phyloP scores from a whole-genome alignment of 768 basidiomycete genomes.

The Favolaschia claudopus region DNA sequence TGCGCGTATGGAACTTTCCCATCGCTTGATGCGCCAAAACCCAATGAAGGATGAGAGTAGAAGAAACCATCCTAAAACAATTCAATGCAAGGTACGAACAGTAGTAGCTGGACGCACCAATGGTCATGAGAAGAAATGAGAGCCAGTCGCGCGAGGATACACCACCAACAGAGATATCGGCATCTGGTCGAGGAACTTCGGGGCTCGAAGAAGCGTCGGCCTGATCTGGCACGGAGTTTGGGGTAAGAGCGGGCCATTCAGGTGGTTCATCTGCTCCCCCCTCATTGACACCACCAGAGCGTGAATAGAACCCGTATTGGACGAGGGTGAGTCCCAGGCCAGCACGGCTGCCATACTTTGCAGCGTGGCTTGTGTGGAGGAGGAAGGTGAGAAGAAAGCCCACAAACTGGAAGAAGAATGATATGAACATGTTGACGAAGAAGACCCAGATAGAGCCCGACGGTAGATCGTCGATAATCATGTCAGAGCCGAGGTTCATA shows the following conservation, averaged over 20 bases:
- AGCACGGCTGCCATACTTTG: slow-evolving; percentile 91
- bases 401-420: slow-evolving; percentile 97
- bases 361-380: slow-evolving; percentile 90
- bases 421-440: slow-evolving; percentile 80
- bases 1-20: slow-evolving; percentile 75
- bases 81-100: not conserved
- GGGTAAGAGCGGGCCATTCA: slow-evolving; percentile 15
- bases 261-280: slow-evolving; percentile 25
- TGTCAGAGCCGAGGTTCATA: slow-evolving; percentile 53
- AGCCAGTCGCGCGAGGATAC: slow-evolving; percentile 83
- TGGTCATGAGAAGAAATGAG: slow-evolving; percentile 89
- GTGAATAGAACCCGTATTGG: slow-evolving; percentile 87
- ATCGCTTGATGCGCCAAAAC: slow-evolving; percentile 86
- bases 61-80: slow-evolving; percentile 82
- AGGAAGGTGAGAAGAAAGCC: slow-evolving; percentile 94
- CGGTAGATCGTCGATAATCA: slow-evolving; percentile 93
- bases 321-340: slow-evolving; percentile 96
- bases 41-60: slow-evolving; percentile 83
- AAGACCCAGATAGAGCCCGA: slow-evolving; percentile 82
- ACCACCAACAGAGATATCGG: slow-evolving; percentile 30
- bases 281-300: slow-evolving; percentile 37
- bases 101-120: slow-evolving; percentile 55
- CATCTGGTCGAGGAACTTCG: slow-evolving; percentile 31
- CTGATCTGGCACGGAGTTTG: not conserved
- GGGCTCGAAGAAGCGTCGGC: not conserved